Evolutionary conservation across 2,329 filamentous ascomycete genomes (phyloP).

Genomic region (Cercospora sojina): DNA sequence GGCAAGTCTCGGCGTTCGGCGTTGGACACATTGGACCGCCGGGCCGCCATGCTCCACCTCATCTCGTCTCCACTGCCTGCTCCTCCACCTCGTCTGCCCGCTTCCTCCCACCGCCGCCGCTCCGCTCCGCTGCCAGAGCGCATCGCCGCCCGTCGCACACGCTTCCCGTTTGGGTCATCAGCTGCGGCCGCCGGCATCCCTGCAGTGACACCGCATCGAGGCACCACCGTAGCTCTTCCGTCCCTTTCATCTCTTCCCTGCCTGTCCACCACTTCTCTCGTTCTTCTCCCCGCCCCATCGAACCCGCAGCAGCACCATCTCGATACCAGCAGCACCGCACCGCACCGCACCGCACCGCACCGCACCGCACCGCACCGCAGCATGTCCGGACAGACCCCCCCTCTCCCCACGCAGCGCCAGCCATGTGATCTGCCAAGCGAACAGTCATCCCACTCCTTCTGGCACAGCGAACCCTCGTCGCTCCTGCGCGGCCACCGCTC

Average conservation of each 20-base stretch:
- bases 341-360: no score
- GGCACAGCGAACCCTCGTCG: constrained; percentile 67
- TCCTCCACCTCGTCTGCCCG: not conserved
- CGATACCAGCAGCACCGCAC: not conserved
- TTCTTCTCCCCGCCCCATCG: not conserved
- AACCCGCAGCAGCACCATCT: not conserved
- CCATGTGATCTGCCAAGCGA: constrained; percentile 29
- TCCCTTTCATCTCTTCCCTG: not conserved
- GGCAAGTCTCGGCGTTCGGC: constrained; percentile 4
- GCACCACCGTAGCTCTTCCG: not conserved
- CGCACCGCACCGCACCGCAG: no score
- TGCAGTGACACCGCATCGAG: not conserved
- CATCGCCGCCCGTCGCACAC: not conserved
- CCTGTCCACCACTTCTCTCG: not conserved
- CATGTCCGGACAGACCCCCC: constrained; percentile 18
- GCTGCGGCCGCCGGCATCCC: constrained; percentile 11
- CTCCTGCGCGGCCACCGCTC: constrained; percentile 66
- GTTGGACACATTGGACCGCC: not conserved
- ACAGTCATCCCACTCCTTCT: constrained; percentile 58
- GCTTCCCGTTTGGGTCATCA: constrained; percentile 15
- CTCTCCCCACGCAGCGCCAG: constrained; percentile 23
- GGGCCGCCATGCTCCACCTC: not conserved
- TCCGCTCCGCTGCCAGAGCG: not conserved
- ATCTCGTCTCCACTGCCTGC: not conserved
- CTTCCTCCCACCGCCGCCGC: not conserved